Percentiles rank a stretch among this genome's conserved stretches.
Conservation (phyloP, 164 flowering plant genomes). For the Tetracentron sinense region DNA sequence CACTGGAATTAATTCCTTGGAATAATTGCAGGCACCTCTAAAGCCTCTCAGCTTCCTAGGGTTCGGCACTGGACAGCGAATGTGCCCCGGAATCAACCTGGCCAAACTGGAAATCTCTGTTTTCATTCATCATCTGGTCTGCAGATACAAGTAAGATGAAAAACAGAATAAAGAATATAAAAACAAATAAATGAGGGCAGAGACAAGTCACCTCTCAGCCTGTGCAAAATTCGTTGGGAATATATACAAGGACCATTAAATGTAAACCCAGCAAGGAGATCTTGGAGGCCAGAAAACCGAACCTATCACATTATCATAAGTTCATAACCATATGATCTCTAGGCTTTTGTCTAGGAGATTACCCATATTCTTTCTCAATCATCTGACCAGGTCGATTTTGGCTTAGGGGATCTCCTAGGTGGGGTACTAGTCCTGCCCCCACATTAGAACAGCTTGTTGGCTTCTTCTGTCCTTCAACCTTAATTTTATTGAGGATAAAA, state of each 20-base stretch:
- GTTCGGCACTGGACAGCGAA: slow-evolving; percentile 60
- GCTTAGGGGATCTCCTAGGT: too few relatives aligned
- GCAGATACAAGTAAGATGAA: slow-evolving; percentile 54
- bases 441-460: neutral
- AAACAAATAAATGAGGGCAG: neutral
- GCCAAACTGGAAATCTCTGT: slow-evolving; percentile 58
- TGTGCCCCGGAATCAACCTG: slow-evolving; percentile 67
- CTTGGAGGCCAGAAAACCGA: neutral
- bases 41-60: slow-evolving; percentile 59
- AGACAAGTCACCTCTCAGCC: neutral
- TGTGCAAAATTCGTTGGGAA: neutral
- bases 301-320: neutral
- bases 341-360: neutral
- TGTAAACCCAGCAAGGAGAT: too few relatives aligned
- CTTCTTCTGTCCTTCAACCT: neutral
- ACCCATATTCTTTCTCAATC: neutral
- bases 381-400: neutral
- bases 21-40: slow-evolving; percentile 42
- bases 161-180: neutral
- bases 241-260: neutral
- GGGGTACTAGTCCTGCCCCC: too few relatives aligned
- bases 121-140: slow-evolving; percentile 59
- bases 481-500: neutral
- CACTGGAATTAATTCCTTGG: neutral
- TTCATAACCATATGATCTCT: too few relatives aligned